phyloP scores from a whole-genome alignment of 2,329 filamentous ascomycete genomes.

The Plenodomus biglobosus region DNA sequence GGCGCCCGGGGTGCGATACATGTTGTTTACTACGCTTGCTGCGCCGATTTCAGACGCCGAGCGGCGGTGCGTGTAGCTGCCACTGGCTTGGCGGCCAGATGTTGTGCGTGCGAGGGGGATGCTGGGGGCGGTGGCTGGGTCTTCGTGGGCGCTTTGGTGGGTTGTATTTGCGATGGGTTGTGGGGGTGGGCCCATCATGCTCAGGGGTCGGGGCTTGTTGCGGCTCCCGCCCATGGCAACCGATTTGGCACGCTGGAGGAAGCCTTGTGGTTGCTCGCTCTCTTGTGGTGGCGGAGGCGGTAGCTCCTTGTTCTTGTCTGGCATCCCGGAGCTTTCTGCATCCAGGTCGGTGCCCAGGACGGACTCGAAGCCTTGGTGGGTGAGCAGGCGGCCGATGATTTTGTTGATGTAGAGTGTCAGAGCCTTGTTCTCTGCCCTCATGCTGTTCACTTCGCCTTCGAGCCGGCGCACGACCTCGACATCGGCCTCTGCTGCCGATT shows the following conservation, averaged over 20 bases:
- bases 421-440: conserved; percentile 95
- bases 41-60: conserved; percentile 59
- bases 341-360: conserved; percentile 77
- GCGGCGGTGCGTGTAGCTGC: conserved; percentile 45
- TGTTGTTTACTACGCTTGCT: conserved; percentile 79
- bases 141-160: conserved; percentile 47
- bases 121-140: conserved; percentile 73
- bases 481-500: conserved; percentile 61
- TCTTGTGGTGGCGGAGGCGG: conserved; percentile 69
- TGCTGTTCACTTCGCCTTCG: conserved; percentile 74
- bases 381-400: conserved; percentile 92
- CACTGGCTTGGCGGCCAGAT: conserved; percentile 50
- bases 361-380: conserved; percentile 92
- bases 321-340: conserved; percentile 25
- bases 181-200: conserved; percentile 32
- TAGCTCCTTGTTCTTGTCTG: conserved; percentile 78
- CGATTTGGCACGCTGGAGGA: conserved; percentile 63
- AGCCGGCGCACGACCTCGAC: conserved; percentile 59
- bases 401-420: conserved; percentile 98
- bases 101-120: conserved; percentile 67
- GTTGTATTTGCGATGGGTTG: conserved; percentile 20
- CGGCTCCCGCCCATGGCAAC: conserved; percentile 51
- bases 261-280: conserved; percentile 47
- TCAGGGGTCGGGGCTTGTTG: conserved; percentile 52
- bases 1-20: conserved; percentile 67